These are phyloP conservation scores for Clarireedia monteithiana DNA, from an alignment of 2,329 filamentous ascomycete species.

Conservation along the genomic window DNA sequence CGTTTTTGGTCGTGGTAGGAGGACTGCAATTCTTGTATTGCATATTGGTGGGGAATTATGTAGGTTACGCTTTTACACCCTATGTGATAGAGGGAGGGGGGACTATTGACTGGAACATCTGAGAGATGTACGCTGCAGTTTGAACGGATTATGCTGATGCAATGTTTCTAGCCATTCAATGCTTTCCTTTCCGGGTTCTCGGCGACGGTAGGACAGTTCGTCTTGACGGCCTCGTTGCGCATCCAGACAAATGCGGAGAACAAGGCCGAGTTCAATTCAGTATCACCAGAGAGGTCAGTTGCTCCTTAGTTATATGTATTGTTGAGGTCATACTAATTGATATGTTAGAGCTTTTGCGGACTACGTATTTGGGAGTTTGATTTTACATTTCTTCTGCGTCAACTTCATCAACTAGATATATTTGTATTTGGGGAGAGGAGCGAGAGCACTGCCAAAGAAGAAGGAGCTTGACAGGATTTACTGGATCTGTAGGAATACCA, in stretches of 20 bases:
- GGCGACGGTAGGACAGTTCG: conserved; percentile 93
- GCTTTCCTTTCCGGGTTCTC: conserved; percentile 94
- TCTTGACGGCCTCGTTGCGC: conserved; percentile 76
- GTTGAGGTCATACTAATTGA: conserved; percentile 12
- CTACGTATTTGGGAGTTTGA: conserved; percentile 87
- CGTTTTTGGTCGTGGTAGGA: conserved; percentile 76
- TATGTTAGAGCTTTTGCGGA: conserved; percentile 79
- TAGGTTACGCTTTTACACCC: conserved; percentile 42
- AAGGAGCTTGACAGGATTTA: not conserved
- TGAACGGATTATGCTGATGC: not conserved
- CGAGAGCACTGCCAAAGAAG: not conserved
- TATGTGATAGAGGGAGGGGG: not conserved
- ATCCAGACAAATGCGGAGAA: conserved; percentile 88
- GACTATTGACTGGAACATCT: not conserved
- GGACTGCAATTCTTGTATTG: conserved; percentile 93
- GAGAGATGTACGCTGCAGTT: not conserved
- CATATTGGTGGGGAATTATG: conserved; percentile 85
- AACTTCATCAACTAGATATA: conserved; percentile 91
- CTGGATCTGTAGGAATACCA: conserved; percentile 11
- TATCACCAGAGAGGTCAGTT: conserved; percentile 71
- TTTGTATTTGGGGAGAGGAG: conserved; percentile 5
- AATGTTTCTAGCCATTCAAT: conserved; percentile 73
- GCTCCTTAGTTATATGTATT: not conserved
- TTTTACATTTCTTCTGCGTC: conserved; percentile 97
- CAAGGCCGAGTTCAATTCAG: conserved; percentile 65